Evolutionary conservation across 257 asterid genomes (phyloP), one percentile per base, ranked within the genome.

Genomic region (Ocimum tenuiflorum): DNA sequence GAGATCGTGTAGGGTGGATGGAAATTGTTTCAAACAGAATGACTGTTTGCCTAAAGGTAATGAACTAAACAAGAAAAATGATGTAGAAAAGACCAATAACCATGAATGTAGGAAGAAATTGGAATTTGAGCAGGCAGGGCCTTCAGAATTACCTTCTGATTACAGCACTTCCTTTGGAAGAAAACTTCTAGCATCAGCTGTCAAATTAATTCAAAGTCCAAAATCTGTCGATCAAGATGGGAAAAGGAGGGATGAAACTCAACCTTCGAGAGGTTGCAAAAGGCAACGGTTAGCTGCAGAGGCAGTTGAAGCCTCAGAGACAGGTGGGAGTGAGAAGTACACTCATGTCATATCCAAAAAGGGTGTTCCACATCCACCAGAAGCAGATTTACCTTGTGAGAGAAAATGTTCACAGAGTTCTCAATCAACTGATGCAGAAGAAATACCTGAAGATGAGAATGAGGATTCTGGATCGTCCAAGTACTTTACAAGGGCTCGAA

Each of bases 371-470:
- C 63, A 50, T 57, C 67, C 60, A 55, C 47, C 56, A 51, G 83
- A 58, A 58, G 69, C 77, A 15, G 60, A 66, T 65, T 19, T 70
- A 70, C 62, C 71, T 56, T 59, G 31, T 53, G 68, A 70, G 45
- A 31, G 49, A 35, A 46, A 23, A 29, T 12, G 51, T 66, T 23
- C 73, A 43, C 71, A 20, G 64, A 56, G 60, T 70, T 27, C 55
- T 74, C 35, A 56, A 64, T 50, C 73, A 52, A 22, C 53, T 75
- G 64, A 58, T 49, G 77, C 71, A 41, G 79, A 83, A 50, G 85
- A 72, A 75, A 77, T 69, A 65, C 77, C 86, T 63, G 91, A 86
- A 64, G 83, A 84, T 58, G 85, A 72, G 67, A 69, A 63, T 70
- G 88, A 80, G 24, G 68, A 39, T 70, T 47, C 76, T 56, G 67